These are phyloP conservation scores for Bruguiera sexangula DNA, from an alignment of 345 rosid species.

Conservation along the genomic window DNA sequence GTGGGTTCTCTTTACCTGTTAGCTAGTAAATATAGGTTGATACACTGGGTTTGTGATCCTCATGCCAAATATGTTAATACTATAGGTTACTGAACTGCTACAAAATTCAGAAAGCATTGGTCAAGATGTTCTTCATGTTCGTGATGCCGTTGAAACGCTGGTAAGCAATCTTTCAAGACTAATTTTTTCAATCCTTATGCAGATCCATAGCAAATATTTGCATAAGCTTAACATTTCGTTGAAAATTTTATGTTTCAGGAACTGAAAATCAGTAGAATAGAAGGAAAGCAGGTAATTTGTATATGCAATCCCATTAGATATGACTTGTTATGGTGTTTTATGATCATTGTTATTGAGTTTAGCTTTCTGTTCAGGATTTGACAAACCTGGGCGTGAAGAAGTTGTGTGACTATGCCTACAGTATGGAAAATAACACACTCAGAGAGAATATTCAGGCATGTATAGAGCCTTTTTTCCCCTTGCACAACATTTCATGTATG, in stretches of 20 bases:
- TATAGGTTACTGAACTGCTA: slow-evolving; percentile 55
- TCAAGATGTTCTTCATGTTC: slow-evolving; percentile 49
- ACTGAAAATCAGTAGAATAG: slow-evolving; percentile 52
- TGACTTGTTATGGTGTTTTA: slow-evolving; percentile 1
- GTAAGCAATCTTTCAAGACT: slow-evolving; percentile 33
- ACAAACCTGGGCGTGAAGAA: slow-evolving; percentile 44
- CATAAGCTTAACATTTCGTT: background rate
- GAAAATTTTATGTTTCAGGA: slow-evolving; percentile 35
- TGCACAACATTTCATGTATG: background rate
- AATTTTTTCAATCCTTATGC: slow-evolving; percentile 3
- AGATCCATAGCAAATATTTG: background rate
- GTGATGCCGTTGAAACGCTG: slow-evolving; percentile 68
- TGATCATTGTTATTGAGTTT: slow-evolving; percentile 12
- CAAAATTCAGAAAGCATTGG: slow-evolving; percentile 43
- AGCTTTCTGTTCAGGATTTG: slow-evolving; percentile 23
- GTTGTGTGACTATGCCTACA: slow-evolving; percentile 38
- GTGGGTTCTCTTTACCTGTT: slow-evolving; percentile 35
- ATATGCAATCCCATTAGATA: background rate
- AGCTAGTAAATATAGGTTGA: background rate
- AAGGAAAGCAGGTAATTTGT: slow-evolving; percentile 63
- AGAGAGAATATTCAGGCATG: slow-evolving; percentile 47
- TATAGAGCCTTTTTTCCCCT: background rate
- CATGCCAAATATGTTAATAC: background rate
- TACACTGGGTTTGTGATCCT: slow-evolving; percentile 16
- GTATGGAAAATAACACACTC: slow-evolving; percentile 29